Evolutionary conservation across 2,329 filamentous ascomycete species (phyloP).

Genomic region (Cordyceps pruinosa): DNA sequence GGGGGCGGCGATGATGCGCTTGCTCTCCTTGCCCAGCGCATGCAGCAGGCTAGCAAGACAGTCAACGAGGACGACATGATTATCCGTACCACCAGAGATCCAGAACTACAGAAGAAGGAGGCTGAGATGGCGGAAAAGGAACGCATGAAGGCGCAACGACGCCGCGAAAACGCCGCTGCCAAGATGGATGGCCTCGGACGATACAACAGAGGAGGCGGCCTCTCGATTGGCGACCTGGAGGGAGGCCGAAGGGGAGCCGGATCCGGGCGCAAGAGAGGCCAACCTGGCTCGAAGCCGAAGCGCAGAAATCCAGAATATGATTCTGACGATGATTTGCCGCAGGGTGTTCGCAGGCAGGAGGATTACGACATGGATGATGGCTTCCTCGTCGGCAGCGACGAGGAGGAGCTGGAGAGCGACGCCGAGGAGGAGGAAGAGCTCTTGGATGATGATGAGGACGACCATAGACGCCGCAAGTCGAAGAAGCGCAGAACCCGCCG

Average conservation of each 20-base stretch:
- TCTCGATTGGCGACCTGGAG: conserved; percentile 65
- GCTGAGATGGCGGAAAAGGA: conserved; percentile 72
- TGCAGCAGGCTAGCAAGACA: conserved; percentile 56
- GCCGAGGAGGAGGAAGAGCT: conserved; percentile 56
- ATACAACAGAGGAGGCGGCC: conserved; percentile 48
- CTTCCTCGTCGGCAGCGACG: conserved; percentile 70
- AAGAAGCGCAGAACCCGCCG: conserved; percentile 48
- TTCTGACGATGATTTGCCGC: conserved; percentile 66
- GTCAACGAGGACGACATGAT: conserved; percentile 55
- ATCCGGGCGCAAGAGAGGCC: conserved; percentile 46
- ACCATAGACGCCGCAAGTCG: conserved; percentile 34
- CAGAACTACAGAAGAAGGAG: conserved; percentile 65
- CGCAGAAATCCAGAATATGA: conserved; percentile 60
- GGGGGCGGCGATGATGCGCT: conserved; percentile 65
- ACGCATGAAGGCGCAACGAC: conserved; percentile 57
- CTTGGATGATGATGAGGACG: conserved; percentile 41
- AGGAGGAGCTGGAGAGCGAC: conserved; percentile 54
- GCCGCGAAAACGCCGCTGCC: conserved; percentile 60
- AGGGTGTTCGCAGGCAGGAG: conserved; percentile 55
- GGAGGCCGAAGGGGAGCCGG: conserved; percentile 42
- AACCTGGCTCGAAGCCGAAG: conserved; percentile 44
- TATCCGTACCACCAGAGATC: conserved; percentile 64
- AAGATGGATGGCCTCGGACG: conserved; percentile 51
- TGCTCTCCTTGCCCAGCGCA: conserved; percentile 57
- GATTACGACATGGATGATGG: conserved; percentile 76